Evolutionary conservation across 2,329 filamentous ascomycete species (phyloP).

Genomic region (Alternaria postmessia): DNA sequence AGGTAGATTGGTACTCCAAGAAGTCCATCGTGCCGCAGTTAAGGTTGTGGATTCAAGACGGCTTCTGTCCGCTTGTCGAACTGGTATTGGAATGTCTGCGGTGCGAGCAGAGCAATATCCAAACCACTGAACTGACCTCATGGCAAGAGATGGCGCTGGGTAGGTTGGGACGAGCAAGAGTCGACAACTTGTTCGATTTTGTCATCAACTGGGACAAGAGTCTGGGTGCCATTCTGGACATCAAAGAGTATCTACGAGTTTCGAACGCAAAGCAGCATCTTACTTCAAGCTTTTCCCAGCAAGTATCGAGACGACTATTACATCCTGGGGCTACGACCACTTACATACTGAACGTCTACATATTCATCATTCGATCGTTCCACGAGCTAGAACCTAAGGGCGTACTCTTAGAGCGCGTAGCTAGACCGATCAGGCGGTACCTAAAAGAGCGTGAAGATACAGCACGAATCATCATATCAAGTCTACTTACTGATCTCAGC

Average conservation of each 20-base stretch:
- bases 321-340: constrained; percentile 80
- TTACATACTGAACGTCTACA: constrained; percentile 79
- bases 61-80: constrained; percentile 70
- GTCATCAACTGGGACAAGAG: constrained; percentile 78
- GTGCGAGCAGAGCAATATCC: constrained; percentile 38
- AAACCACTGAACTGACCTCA: constrained; percentile 63
- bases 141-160: constrained; percentile 76
- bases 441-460: constrained; percentile 80
- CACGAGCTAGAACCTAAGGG: constrained; percentile 79
- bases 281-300: constrained; percentile 72
- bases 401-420: constrained; percentile 77
- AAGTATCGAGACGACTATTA: constrained; percentile 71
- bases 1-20: constrained; percentile 65
- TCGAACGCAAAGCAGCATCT: constrained; percentile 73
- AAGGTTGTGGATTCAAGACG: constrained; percentile 72
- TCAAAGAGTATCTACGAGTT: constrained; percentile 73
- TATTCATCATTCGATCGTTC: constrained; percentile 80
- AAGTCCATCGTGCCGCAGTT: constrained; percentile 68
- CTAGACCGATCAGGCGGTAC: constrained; percentile 76
- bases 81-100: constrained; percentile 62
- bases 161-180: constrained; percentile 73
- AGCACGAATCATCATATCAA: constrained; percentile 77
- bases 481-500: constrained; percentile 70
- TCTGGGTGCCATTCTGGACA: constrained; percentile 75
- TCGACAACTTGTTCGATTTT: constrained; percentile 79